Base-by-base conservation (phyloP, 495 filamentous ascomycete genomes). In the Thermochaetoides thermophila region DNA sequence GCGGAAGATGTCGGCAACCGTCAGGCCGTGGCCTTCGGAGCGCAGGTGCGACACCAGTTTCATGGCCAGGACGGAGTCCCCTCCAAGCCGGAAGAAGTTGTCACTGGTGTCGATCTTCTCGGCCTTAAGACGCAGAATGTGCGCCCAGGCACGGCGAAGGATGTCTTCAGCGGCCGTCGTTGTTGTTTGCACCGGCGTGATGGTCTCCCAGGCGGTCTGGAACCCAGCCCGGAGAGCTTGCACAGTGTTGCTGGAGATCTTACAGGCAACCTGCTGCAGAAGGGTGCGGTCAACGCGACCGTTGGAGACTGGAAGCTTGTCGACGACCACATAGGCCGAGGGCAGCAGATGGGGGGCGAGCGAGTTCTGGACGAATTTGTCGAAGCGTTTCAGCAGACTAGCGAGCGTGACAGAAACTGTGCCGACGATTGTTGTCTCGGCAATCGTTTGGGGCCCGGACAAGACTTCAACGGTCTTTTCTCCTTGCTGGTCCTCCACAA, bases 61-160 rank as follows among this genome's bases (percentile, higher is more conserved):
- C 61, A 80, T 78, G 2, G 74, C 74, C 10, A 65, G 57, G 26
- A 80, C 69, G 0, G 74, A 78, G 40, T 80, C 75, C 25, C 74
- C 75, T 15, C 75, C 74, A 5, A 76, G 52, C 6, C 50, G 59
- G 29, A 78, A 50, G 46, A 80, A 80, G 32, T 57, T 66, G 39
- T 69, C 57, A 15, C 66, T 48, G 23, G 61, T 18, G 13, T 59
- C 52, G 32, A 77, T 64, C 17, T 39, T 28, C 0, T 30, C 35
- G 1, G 15, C 11, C 10, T 19, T 24, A 12, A 40, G 31, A 2
- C 37, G 37, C 23, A 46, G 36, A 15, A 48, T 38, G 35, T 27
- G 14, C 12, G 34, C 35, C 49, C 49, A 52, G 3, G 48, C 17
- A 1, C 32, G 17, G 11, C 37, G 45, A 1, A 60, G 33, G 3